Evolutionary conservation across 1,284 basidiomycete genomes (phyloP).

Genomic region (Trichosporon faecale): DNA sequence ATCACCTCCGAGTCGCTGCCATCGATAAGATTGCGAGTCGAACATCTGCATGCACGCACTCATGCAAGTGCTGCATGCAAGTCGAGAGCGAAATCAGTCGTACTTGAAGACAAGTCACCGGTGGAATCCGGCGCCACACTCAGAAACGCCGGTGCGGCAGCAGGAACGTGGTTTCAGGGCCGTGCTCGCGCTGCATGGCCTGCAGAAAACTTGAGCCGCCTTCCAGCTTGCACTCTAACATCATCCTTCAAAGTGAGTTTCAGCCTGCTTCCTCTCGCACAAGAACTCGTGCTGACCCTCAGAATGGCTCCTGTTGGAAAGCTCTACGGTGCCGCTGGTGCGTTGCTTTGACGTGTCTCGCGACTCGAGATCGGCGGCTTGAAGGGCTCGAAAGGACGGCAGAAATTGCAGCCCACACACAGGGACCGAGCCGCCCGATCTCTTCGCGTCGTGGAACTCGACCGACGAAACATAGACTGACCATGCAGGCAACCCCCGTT

Average conservation of each 20-base stretch:
- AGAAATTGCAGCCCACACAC: neutral
- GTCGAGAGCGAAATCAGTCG: no score
- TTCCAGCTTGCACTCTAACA: slow-evolving; percentile 8
- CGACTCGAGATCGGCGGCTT: neutral
- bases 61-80: no score
- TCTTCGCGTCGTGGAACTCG: neutral
- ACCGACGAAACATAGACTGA: neutral
- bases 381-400: neutral
- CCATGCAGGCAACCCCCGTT: slow-evolving; percentile 47
- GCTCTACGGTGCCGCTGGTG: slow-evolving; percentile 43
- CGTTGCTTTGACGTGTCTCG: slow-evolving; percentile 14
- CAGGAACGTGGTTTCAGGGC: neutral
- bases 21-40: neutral
- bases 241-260: slow-evolving; percentile 3
- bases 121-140: neutral
- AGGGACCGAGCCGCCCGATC: slow-evolving; percentile 1
- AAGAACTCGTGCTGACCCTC: neutral
- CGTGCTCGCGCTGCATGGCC: neutral
- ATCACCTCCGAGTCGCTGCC: neutral
- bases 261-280: neutral
- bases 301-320: slow-evolving; percentile 43
- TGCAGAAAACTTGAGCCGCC: slow-evolving; percentile 2
- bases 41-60: neutral
- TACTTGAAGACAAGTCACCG: neutral
- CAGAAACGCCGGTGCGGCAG: neutral